Conservation (phyloP, 768 basidiomycete species). For the Pisolithus sp. region DNA sequence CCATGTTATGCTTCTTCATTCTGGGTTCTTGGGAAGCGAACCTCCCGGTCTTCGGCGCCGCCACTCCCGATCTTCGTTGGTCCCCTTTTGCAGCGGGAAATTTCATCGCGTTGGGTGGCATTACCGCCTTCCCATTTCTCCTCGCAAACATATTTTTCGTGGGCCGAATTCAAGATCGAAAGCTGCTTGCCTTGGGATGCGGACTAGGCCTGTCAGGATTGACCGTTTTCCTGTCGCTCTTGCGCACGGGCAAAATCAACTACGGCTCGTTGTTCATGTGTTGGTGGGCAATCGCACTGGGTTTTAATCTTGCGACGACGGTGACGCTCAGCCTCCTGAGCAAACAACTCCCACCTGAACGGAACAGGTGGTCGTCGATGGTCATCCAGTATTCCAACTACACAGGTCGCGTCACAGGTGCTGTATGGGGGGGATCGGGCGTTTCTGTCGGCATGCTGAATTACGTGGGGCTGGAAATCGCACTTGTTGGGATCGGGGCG, state of each 20-base stretch:
- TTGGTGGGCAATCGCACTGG: slow-evolving; percentile 52
- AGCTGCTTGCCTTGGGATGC: slow-evolving; percentile 48
- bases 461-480: slow-evolving; percentile 56
- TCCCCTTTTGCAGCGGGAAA: slow-evolving; percentile 61
- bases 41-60: slow-evolving; percentile 54
- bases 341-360: slow-evolving; percentile 59
- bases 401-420: slow-evolving; percentile 56
- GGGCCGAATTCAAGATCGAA: slow-evolving; percentile 53
- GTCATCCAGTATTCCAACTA: slow-evolving; percentile 68
- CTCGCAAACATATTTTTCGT: slow-evolving; percentile 53
- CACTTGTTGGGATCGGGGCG: slow-evolving; percentile 51
- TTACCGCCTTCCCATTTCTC: slow-evolving; percentile 60
- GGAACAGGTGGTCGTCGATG: slow-evolving; percentile 52
- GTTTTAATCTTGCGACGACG: slow-evolving; percentile 69
- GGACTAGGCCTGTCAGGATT: slow-evolving; percentile 47
- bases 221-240: slow-evolving; percentile 42
- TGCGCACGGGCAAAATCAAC: slow-evolving; percentile 33
- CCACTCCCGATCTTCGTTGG: slow-evolving; percentile 39
- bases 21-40: slow-evolving; percentile 67
- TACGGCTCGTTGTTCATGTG: slow-evolving; percentile 42
- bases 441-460: slow-evolving; percentile 47
- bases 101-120: slow-evolving; percentile 63
- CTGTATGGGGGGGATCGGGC: slow-evolving; percentile 64
- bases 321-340: slow-evolving; percentile 60
- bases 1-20: slow-evolving; percentile 65